Percentiles rank a stretch among this genome's conserved stretches.
phyloP scores from a whole-genome alignment of 1,284 basidiomycete species.

The Mycena sp. region DNA sequence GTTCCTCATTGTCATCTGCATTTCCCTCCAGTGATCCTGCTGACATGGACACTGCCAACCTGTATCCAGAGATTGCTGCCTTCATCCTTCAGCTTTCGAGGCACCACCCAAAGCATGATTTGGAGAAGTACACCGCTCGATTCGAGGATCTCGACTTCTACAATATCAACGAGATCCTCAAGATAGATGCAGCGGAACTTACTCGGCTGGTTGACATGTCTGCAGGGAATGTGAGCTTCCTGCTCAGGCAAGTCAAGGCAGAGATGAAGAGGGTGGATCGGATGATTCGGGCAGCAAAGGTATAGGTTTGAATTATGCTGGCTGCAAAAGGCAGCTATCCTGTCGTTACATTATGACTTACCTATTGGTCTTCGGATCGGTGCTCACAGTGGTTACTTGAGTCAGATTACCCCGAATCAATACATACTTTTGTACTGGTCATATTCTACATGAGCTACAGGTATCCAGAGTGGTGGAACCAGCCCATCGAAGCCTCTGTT shows the following conservation, averaged over 20 bases:
- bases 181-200: not conserved
- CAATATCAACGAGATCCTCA: not conserved
- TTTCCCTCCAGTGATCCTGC: not conserved
- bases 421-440: no score
- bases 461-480: no score
- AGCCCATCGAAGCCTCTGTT: no score
- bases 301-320: no score
- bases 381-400: no score
- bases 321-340: no score
- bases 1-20: not conserved
- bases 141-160: not conserved
- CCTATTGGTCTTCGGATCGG: no score
- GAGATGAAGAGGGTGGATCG: not conserved
- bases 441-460: no score
- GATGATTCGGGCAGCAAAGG: not conserved
- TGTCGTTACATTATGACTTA: no score
- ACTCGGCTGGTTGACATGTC: not conserved
- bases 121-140: not conserved
- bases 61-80: not conserved
- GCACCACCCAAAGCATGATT: not conserved
- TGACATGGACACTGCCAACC: not conserved
- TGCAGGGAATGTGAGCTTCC: not conserved
- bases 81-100: not conserved
- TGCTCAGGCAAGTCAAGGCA: not conserved
- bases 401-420: no score